Conservation (phyloP, 2,329 filamentous ascomycete genomes). For the Alternaria dauci region DNA sequence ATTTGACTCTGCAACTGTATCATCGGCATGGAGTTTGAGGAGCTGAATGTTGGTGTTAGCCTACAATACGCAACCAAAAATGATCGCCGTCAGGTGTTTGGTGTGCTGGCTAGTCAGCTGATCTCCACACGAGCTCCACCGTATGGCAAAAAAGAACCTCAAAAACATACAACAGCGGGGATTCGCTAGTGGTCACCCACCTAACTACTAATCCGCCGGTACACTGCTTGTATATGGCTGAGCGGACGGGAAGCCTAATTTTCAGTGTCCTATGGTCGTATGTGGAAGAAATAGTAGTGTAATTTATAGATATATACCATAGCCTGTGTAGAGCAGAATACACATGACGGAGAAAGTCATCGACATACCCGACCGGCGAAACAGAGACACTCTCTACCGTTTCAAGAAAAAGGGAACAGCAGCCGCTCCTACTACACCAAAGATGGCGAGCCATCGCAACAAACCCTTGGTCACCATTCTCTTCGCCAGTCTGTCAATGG, state of each 20-base stretch:
- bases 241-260: neutral
- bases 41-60: no score
- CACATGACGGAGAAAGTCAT: neutral
- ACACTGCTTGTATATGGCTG: neutral
- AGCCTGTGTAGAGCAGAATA: neutral
- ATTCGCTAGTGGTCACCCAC: no score
- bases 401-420: neutral
- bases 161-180: neutral
- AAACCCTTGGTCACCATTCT: conserved; percentile 25
- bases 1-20: no score
- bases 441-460: conserved; percentile 45
- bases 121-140: neutral
- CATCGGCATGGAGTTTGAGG: no score
- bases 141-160: neutral
- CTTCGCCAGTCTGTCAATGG: conserved; percentile 29
- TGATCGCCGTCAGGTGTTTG: neutral
- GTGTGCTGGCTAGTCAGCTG: neutral
- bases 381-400: neutral
- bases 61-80: neutral
- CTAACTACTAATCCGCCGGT: no score
- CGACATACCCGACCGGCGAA: neutral
- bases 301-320: no score
- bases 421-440: conserved; percentile 15
- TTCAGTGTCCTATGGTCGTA: no score
- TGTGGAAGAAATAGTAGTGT: neutral